A percentile compares a stretch with the other conserved stretches of the same genome.
phyloP scores from a whole-genome alignment of 148 eudicot genomes.

The Cornus controversa region DNA sequence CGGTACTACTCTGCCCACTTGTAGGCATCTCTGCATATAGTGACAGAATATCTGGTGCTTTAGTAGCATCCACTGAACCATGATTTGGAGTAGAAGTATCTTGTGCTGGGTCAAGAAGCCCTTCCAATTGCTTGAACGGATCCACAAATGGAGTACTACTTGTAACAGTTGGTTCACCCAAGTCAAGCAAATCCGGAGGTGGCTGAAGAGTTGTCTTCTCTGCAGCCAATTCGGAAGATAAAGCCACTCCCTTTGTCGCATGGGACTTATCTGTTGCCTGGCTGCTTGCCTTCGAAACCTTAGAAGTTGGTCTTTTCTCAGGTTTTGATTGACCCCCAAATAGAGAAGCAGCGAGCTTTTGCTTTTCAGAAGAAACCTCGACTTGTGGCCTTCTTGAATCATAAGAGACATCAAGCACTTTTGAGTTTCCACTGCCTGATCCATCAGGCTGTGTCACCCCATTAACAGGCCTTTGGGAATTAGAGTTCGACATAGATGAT shows the following conservation, averaged over 20 bases:
- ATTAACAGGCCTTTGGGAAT: slow-evolving; percentile 48
- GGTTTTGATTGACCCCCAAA: slow-evolving; percentile 70
- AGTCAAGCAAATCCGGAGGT: slow-evolving; percentile 76
- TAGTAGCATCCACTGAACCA: slow-evolving; percentile 30
- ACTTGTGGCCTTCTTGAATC: slow-evolving; percentile 43
- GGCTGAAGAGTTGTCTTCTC: slow-evolving; percentile 41
- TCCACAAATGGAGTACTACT: slow-evolving; percentile 41
- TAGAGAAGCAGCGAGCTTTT: slow-evolving; percentile 89
- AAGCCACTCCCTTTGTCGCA: slow-evolving; percentile 18
- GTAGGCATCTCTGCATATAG: slow-evolving; percentile 48
- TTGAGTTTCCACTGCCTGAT: slow-evolving; percentile 31
- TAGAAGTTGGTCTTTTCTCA: slow-evolving; percentile 54
- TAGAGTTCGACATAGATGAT: slow-evolving; percentile 55
- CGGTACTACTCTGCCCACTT: slow-evolving; percentile 25
- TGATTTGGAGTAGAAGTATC: slow-evolving; percentile 32
- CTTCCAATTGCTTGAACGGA: slow-evolving; percentile 85
- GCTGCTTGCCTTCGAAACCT: slow-evolving; percentile 42
- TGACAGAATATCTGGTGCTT: slow-evolving; percentile 48
- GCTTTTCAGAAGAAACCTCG: slow-evolving; percentile 75
- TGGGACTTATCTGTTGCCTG: slow-evolving; percentile 39
- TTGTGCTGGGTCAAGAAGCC: slow-evolving; percentile 59
- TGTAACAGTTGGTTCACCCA: slow-evolving; percentile 58
- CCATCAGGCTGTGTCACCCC: slow-evolving; percentile 45
- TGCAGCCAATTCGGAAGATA: slow-evolving; percentile 23
- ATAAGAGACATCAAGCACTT: slow-evolving; percentile 37